Evolutionary conservation across 2,329 filamentous ascomycete genomes (phyloP).

Genomic region (Aspergillus niger): DNA sequence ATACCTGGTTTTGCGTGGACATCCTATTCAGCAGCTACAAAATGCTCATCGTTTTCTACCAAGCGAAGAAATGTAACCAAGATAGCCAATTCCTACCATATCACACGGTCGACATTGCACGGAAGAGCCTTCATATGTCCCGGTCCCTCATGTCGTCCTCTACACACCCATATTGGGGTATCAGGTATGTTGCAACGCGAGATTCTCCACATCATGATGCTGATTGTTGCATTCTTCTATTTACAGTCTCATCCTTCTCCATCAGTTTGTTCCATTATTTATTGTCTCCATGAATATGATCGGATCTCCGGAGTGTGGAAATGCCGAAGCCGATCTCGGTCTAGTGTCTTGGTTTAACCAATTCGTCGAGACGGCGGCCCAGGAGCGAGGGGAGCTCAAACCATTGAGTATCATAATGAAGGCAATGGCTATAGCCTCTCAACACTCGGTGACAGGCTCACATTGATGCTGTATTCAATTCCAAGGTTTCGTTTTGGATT

Average conservation of each 20-base stretch:
- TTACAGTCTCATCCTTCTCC: slow-evolving; percentile 17
- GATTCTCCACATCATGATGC: background rate
- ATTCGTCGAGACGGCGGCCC: slow-evolving; percentile 9
- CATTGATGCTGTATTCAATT: background rate
- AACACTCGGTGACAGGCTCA: background rate
- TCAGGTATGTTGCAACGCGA: slow-evolving; percentile 1
- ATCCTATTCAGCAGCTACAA: slow-evolving; percentile 23
- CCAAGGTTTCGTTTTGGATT: too few relatives aligned
- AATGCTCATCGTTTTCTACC: slow-evolving; percentile 24
- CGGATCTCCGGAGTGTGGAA: slow-evolving; percentile 4
- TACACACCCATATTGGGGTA: slow-evolving; percentile 7
- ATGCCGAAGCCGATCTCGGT: slow-evolving; percentile 10
- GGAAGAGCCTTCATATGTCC: slow-evolving; percentile 10
- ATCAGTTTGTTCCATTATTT: slow-evolving; percentile 20
- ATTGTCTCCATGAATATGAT: slow-evolving; percentile 17
- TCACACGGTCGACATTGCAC: slow-evolving; percentile 15
- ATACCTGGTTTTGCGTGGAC: slow-evolving; percentile 22
- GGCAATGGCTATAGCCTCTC: background rate
- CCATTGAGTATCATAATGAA: background rate
- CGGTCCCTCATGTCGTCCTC: slow-evolving; percentile 1
- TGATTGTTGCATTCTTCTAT: background rate
- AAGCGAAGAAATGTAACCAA: slow-evolving; percentile 18
- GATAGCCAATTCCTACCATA: slow-evolving; percentile 7
- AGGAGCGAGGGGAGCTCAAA: slow-evolving; percentile 14
- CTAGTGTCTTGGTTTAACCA: slow-evolving; percentile 15